A percentile compares a stretch with the other conserved stretches of the same genome.
Evolutionary conservation across 495 filamentous ascomycete species (phyloP).

Genomic region (Hypoxylon trugodes): DNA sequence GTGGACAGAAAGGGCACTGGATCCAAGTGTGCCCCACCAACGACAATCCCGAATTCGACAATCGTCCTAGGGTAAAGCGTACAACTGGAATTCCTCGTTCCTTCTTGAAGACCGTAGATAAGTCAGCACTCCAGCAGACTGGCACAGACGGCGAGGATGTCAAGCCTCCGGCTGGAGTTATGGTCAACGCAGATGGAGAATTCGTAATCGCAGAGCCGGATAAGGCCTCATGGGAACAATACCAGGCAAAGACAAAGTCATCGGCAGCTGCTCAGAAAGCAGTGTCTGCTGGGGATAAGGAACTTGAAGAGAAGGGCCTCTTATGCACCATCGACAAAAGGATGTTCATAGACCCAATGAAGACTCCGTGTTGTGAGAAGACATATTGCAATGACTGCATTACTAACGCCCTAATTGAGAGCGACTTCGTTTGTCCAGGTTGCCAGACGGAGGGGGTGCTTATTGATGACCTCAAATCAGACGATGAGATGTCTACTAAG

Average conservation of each 20-base stretch:
- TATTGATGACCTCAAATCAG: slow-evolving; percentile 86
- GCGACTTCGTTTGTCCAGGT: slow-evolving; percentile 92
- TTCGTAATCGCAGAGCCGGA: slow-evolving; percentile 95
- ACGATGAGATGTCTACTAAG: slow-evolving; percentile 79
- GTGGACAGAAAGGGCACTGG: slow-evolving; percentile 98
- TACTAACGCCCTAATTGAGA: slow-evolving; percentile 95
- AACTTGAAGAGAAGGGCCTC: slow-evolving; percentile 83
- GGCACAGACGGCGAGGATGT: slow-evolving; percentile 76
- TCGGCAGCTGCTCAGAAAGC: slow-evolving; percentile 80
- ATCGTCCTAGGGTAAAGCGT: slow-evolving; percentile 87
- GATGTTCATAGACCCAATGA: slow-evolving; percentile 95
- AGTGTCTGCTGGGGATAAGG: slow-evolving; percentile 72
- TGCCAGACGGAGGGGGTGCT: slow-evolving; percentile 90
- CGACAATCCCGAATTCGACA: slow-evolving; percentile 93
- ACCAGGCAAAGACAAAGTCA: slow-evolving; percentile 90
- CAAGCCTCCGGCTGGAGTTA: slow-evolving; percentile 83
- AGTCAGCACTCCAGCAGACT: slow-evolving; percentile 76
- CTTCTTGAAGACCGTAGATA: slow-evolving; percentile 92
- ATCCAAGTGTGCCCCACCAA: slow-evolving; percentile 98
- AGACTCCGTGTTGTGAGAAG: slow-evolving; percentile 96
- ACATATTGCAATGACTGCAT: slow-evolving; percentile 99
- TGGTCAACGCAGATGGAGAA: slow-evolving; percentile 97
- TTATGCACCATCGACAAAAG: slow-evolving; percentile 95
- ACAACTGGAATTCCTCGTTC: slow-evolving; percentile 96
- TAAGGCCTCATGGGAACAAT: slow-evolving; percentile 93